Base-by-base conservation (phyloP, 257 asterid genomes). In the Schizonepeta tenuifolia region DNA sequence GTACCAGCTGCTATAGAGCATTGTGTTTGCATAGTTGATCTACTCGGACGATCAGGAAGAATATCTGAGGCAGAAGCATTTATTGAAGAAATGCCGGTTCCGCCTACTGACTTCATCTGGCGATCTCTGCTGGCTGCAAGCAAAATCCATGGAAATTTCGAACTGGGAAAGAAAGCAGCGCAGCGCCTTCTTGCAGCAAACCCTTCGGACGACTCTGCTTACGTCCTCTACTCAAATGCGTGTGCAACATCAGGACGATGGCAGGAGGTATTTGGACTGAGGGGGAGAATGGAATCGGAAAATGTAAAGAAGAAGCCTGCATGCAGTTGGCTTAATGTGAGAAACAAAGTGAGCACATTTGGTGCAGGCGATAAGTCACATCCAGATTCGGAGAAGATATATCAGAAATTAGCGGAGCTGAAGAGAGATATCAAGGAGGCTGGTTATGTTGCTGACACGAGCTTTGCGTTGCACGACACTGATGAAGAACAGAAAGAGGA, bases 401-500 rank as follows among this genome's bases (percentile, higher is more conserved):
- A 80, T 22, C 1, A 1, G 6, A 89, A 87, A 65, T 49, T 91
- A 33, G 54, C 55, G 47, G 95, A 91, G 67, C 73, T 89, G 65
- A 91, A 81, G 83, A 82, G 66, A 33, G 83, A 74, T 78, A 83
- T 89, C 24, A 83, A 78, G 58, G 96, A 84, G 75, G 90, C 85
- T 3, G 97, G 97, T 53, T 86, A 91, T 70, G 83, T 86, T 65
- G 78, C 97, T 1, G 95, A 88, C 64, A 89, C 85, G 4, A 92
- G 93, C 78, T 86, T 81, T 56, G 87, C 93, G 9, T 76, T 92
- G 88, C 97, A 92, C 6, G 96, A 92, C 75, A 92, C 95, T 0
- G 97, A 89, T 28, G 97, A 86, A 72, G 97, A 92, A 74, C 96
- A 92, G 54, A 92, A 86, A 77, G 97, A 89, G 73, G 92, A 86